Evolutionary conservation across 1,139 yeast genomes (phyloP).

Genomic region (Scheffersomyces insectosa): DNA sequence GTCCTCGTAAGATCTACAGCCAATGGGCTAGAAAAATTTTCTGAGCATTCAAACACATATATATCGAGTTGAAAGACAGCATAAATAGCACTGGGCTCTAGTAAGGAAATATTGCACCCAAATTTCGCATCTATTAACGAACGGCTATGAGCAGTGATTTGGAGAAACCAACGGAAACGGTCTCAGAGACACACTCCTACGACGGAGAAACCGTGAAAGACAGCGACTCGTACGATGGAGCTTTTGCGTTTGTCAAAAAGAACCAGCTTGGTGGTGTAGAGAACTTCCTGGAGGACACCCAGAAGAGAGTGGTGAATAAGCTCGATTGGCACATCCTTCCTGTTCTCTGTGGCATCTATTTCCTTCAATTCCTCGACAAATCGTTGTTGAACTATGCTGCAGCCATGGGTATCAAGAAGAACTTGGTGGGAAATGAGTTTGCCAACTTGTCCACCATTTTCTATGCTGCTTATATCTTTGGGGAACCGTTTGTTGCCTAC

Average conservation of each 20-base stretch:
- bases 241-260: constrained; percentile 6
- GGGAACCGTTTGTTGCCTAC: constrained; percentile 43
- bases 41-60: too few relatives aligned
- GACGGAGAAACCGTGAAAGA: not conserved
- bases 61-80: too few relatives aligned
- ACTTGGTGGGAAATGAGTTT: constrained; percentile 37
- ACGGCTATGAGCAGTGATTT: not conserved
- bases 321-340: constrained; percentile 34
- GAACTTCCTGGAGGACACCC: not conserved
- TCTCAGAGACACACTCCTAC: not conserved
- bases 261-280: constrained; percentile 1
- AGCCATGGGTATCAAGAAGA: constrained; percentile 49
- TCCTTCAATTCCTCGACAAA: constrained; percentile 48
- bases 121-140: too few relatives aligned
- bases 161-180: not conserved
- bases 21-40: not conserved
- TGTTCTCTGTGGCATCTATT: constrained; percentile 38
- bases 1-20: not conserved
- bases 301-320: constrained; percentile 13
- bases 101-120: too few relatives aligned
- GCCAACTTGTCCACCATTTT: constrained; percentile 45
- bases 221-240: constrained; percentile 8
- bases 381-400: constrained; percentile 47
- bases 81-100: too few relatives aligned
- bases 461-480: constrained; percentile 48